A percentile compares a stretch with the other conserved stretches of the same genome.
Evolutionary conservation across 192 early-diverging fungal species (phyloP).

Genomic region (Coemansia asiatica): DNA sequence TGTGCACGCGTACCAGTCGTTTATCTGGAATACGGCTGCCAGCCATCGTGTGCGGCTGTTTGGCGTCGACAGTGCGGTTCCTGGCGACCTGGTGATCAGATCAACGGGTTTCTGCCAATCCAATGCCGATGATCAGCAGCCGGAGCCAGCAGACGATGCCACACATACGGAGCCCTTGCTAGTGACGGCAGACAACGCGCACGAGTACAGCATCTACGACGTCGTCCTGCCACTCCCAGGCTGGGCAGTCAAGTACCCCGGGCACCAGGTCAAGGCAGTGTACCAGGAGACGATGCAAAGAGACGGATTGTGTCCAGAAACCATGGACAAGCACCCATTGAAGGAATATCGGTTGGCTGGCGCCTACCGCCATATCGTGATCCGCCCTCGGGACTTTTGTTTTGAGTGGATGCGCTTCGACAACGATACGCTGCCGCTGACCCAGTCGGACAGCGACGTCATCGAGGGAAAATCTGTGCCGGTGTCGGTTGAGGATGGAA

Average conservation of each 20-base stretch:
- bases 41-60: conserved; percentile 69
- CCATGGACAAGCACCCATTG: conserved; percentile 60
- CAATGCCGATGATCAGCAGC: conserved; percentile 14
- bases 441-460: conserved; percentile 64
- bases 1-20: conserved; percentile 94
- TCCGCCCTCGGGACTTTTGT: conserved; percentile 59
- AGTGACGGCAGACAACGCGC: conserved; percentile 67
- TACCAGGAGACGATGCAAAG: conserved; percentile 73
- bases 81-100: conserved; percentile 82
- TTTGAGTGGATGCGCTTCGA: conserved; percentile 68
- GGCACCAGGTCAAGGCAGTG: conserved; percentile 63
- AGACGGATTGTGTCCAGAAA: conserved; percentile 68
- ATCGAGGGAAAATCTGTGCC: conserved; percentile 56
- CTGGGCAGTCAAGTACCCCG: conserved; percentile 73
- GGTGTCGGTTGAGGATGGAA: conserved; percentile 58
- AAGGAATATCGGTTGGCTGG: conserved; percentile 68
- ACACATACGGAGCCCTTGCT: conserved; percentile 48
- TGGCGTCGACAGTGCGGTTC: conserved; percentile 64
- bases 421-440: conserved; percentile 61
- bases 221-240: conserved; percentile 94
- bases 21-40: conserved; percentile 87
- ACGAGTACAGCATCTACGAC: conserved; percentile 77
- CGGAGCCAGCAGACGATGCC: conserved; percentile 34
- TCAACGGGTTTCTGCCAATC: conserved; percentile 5
- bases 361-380: conserved; percentile 65